Conservation (phyloP, 2,329 filamentous ascomycete genomes). For the Alternaria triticina region DNA sequence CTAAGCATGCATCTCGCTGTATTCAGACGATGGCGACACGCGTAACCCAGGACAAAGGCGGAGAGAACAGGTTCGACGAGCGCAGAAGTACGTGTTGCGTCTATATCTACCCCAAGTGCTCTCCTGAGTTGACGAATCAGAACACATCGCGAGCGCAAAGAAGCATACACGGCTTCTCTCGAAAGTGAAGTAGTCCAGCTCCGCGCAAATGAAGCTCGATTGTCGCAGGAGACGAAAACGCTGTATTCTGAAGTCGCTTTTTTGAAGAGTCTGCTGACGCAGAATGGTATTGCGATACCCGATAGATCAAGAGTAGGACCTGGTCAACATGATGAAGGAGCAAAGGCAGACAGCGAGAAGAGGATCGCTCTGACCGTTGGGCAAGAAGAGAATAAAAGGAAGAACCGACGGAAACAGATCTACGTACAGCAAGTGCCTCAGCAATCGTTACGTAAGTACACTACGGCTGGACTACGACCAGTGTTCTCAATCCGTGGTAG, state of each 20-base stretch:
- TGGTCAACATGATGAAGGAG: neutral
- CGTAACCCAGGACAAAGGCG: conserved; percentile 26
- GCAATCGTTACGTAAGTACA: neutral
- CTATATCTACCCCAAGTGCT: neutral
- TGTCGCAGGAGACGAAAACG: conserved; percentile 31
- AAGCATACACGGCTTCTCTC: conserved; percentile 38
- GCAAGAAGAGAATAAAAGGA: neutral
- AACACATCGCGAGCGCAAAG: conserved; percentile 43
- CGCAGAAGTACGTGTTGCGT: conserved; percentile 33
- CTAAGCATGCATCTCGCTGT: neutral
- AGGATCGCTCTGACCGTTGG: neutral
- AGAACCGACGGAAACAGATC: conserved; percentile 5
- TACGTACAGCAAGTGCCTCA: neutral
- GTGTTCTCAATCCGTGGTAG: neutral
- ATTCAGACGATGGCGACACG: neutral
- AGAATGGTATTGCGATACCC: conserved; percentile 24
- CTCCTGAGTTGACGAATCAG: conserved; percentile 10
- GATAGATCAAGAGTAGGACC: neutral
- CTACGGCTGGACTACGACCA: neutral
- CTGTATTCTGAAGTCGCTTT: conserved; percentile 31
- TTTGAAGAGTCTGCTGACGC: conserved; percentile 25
- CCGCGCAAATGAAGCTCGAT: conserved; percentile 39
- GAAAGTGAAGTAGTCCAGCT: conserved; percentile 38
- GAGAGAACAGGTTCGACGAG: conserved; percentile 47
- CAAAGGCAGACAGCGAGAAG: neutral